Conservation (phyloP, 1,284 basidiomycete genomes). For the Cutaneotrichosporon dermatis region DNA sequence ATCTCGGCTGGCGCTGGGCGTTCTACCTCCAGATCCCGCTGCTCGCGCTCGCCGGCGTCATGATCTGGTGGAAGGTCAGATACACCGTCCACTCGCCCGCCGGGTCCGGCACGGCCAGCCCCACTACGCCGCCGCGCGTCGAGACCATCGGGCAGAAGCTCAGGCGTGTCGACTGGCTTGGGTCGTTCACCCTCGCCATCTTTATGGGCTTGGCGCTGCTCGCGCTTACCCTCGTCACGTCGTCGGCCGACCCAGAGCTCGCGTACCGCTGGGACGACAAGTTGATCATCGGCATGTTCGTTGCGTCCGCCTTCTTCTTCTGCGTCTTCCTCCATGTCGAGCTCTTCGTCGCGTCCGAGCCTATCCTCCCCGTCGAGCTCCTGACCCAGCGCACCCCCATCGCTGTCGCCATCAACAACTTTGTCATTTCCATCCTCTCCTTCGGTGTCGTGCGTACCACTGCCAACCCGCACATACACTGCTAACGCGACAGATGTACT, state of each 20-base stretch:
- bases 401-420: constrained; percentile 72
- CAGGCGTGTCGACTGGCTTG: constrained; percentile 75
- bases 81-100: too few relatives aligned
- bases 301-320: constrained; percentile 56
- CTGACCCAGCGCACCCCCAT: constrained; percentile 64
- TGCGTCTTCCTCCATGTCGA: constrained; percentile 68
- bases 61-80: constrained; percentile 66
- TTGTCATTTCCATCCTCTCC: constrained; percentile 58
- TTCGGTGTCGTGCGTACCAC: constrained; percentile 67
- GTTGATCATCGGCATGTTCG: constrained; percentile 62
- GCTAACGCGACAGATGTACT: constrained; percentile 62
- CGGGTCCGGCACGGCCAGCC: too few relatives aligned
- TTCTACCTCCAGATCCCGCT: constrained; percentile 70
- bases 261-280: constrained; percentile 60
- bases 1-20: constrained; percentile 63
- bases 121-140: too few relatives aligned
- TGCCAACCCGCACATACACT: background rate
- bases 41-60: constrained; percentile 61
- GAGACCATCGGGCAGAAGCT: constrained; percentile 52
- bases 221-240: constrained; percentile 69
- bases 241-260: constrained; percentile 23
- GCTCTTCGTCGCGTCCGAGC: constrained; percentile 65
- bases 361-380: constrained; percentile 77
- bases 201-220: constrained; percentile 70
- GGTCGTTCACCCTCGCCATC: constrained; percentile 69